A percentile compares a stretch with the other conserved stretches of the same genome.
Conservation (phyloP, 2,329 filamentous ascomycete species). For the Spiromastix sp. region DNA sequence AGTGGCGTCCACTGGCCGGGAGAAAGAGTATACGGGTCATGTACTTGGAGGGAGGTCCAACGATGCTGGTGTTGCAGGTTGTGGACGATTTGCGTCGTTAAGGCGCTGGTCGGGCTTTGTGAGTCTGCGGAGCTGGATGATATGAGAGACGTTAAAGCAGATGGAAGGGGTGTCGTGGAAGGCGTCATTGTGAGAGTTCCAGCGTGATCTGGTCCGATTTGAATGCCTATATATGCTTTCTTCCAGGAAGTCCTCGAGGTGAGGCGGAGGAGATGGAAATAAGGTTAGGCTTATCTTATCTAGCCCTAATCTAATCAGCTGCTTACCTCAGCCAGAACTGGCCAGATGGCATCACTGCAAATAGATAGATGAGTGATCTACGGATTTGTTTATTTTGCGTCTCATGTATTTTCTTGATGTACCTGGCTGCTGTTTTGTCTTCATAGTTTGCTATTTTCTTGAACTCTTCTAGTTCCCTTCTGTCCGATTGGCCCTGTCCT, state of each 20-base stretch:
- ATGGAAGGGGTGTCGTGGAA: slow-evolving; percentile 19
- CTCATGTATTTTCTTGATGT: no score
- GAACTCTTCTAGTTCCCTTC: not conserved
- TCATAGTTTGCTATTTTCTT: not conserved
- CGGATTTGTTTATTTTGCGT: no score
- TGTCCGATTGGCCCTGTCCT: not conserved
- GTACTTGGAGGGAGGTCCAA: slow-evolving; percentile 47
- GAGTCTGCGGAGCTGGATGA: slow-evolving; percentile 15
- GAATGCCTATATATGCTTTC: no score
- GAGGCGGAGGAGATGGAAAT: no score
- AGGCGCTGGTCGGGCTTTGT: slow-evolving; percentile 27
- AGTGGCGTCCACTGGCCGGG: slow-evolving; percentile 35
- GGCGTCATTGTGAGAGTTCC: slow-evolving; percentile 12
- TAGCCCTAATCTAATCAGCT: not conserved
- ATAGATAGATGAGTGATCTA: no score
- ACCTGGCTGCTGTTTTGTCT: no score
- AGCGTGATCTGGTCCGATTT: no score
- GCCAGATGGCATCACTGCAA: slow-evolving; percentile 2
- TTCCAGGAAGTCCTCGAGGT: no score
- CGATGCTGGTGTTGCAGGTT: slow-evolving; percentile 54
- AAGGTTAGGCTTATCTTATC: not conserved
- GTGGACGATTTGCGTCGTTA: slow-evolving; percentile 50
- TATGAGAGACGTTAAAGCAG: slow-evolving; percentile 33
- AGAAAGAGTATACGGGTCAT: slow-evolving; percentile 26
- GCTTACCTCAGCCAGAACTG: slow-evolving; percentile 3